Conservation (phyloP, 1,139 yeast genomes). For the Debaryomyces fabryi region DNA sequence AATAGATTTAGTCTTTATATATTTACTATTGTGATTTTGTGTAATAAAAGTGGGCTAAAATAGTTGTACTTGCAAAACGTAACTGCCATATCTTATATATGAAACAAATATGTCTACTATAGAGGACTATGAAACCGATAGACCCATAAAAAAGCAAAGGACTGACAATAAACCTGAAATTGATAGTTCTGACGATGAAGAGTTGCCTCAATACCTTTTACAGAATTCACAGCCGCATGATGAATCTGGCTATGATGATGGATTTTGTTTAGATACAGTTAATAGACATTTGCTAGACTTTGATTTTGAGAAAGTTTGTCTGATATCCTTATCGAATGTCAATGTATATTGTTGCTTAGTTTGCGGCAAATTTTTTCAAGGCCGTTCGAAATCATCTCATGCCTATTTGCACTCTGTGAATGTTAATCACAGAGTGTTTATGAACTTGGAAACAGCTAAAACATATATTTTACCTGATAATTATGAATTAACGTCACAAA, state of each 20-base stretch:
- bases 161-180: neutral
- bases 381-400: slow-evolving; percentile 62
- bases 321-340: slow-evolving; percentile 58
- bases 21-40: slow-evolving; percentile 1
- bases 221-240: slow-evolving; percentile 19
- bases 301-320: slow-evolving; percentile 69
- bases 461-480: slow-evolving; percentile 67
- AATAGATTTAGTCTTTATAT: neutral
- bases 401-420: slow-evolving; percentile 71
- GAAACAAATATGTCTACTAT: neutral
- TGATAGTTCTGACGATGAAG: slow-evolving; percentile 10
- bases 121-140: neutral
- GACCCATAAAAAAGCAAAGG: neutral
- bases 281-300: slow-evolving; percentile 62
- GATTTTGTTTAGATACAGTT: slow-evolving; percentile 53
- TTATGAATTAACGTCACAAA: slow-evolving; percentile 35
- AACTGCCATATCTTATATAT: neutral
- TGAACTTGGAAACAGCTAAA: slow-evolving; percentile 53
- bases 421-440: slow-evolving; percentile 62
- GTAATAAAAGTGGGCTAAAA: neutral
- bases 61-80: neutral
- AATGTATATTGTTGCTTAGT: slow-evolving; percentile 73
- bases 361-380: slow-evolving; percentile 77
- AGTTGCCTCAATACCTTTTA: slow-evolving; percentile 9
- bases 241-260: slow-evolving; percentile 7